phyloP scores from a whole-genome alignment of 441 rosid species.

The Euphorbia celastroides region DNA sequence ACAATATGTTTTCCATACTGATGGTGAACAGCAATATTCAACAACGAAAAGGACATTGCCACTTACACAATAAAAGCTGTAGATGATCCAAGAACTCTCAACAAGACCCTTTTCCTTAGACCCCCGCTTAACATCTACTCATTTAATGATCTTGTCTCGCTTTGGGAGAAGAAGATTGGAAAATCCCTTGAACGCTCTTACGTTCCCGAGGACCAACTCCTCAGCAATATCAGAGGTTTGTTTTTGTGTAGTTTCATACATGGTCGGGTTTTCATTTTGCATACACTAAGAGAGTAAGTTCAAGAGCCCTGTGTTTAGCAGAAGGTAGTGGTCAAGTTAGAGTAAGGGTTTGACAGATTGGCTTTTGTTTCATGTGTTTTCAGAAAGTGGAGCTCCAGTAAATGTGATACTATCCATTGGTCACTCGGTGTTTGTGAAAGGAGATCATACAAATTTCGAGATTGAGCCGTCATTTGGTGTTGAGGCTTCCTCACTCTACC shows the following conservation, averaged over 20 bases:
- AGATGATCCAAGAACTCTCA: constrained; percentile 4
- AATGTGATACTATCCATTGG: not conserved
- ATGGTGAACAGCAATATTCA: not conserved
- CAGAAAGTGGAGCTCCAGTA: not conserved
- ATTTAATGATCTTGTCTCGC: not conserved
- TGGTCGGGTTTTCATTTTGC: no score
- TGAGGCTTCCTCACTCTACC: not conserved
- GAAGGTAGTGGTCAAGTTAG: not conserved
- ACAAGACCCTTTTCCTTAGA: not conserved
- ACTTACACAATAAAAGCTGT: not conserved
- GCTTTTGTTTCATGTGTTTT: not conserved
- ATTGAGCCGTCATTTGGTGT: not conserved
- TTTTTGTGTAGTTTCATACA: no score
- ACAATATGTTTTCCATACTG: not conserved
- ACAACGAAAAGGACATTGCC: not conserved
- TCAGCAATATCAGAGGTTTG: not conserved
- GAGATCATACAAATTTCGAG: not conserved
- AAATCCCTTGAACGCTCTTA: not conserved
- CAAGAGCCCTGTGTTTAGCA: no score
- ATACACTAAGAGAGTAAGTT: no score
- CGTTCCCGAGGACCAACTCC: not conserved
- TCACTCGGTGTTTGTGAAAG: not conserved
- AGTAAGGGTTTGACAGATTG: not conserved
- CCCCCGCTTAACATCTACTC: not conserved
- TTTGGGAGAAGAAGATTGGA: constrained; percentile 1